Evolutionary conservation across 1,284 basidiomycete genomes (phyloP).

Genomic region (Ceratobasidium sp.): DNA sequence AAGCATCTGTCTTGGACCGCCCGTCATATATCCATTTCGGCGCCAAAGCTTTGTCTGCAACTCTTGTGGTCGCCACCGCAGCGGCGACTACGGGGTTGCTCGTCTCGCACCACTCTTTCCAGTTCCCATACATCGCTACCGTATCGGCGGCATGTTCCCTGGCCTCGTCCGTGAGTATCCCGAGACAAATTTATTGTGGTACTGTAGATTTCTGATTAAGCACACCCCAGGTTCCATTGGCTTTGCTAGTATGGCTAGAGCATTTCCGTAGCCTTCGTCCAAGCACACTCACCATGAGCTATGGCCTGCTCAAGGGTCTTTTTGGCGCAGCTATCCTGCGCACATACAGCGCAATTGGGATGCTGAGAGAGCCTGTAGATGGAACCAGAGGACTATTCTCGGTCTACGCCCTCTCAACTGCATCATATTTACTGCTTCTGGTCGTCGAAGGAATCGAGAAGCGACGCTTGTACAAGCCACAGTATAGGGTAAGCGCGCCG

Average conservation of each 20-base stretch:
- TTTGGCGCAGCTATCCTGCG: constrained; percentile 22
- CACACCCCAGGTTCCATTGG: background rate
- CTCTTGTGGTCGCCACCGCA: background rate
- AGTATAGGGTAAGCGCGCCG: constrained; percentile 7
- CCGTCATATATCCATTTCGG: constrained; percentile 3
- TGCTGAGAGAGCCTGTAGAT: background rate
- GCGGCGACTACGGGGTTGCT: background rate
- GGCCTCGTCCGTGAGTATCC: background rate
- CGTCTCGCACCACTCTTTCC: background rate
- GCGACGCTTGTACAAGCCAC: constrained; percentile 1
- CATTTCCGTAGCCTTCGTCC: constrained; percentile 20
- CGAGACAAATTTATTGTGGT: background rate
- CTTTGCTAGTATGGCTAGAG: constrained; percentile 9
- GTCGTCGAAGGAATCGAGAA: constrained; percentile 12
- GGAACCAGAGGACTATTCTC: background rate
- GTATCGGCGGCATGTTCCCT: constrained; percentile 15
- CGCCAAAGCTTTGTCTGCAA: background rate
- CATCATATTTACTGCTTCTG: constrained; percentile 3
- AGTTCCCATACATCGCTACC: constrained; percentile 2
- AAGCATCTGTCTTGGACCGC: background rate
- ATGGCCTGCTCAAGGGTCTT: constrained; percentile 18
- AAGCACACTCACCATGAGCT: constrained; percentile 20
- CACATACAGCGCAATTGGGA: constrained; percentile 14
- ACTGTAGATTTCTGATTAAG: background rate
- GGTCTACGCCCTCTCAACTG: background rate